Evolutionary conservation across 768 basidiomycete species (phyloP), one percentile per base, ranked within the genome.

Genomic region (Cystofilobasidium macerans): DNA sequence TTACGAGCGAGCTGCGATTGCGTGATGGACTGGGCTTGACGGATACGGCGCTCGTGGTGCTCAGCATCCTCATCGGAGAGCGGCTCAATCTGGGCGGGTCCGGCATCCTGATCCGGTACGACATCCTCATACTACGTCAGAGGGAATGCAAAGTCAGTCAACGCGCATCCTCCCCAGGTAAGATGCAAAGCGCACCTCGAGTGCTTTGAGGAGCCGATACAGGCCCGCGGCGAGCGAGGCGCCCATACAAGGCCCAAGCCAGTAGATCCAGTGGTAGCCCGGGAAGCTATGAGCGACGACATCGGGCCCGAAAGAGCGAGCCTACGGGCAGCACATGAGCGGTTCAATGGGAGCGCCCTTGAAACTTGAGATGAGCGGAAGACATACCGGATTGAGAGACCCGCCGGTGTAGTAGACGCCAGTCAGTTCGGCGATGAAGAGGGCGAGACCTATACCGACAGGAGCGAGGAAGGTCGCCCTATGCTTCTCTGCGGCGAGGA

Each of bases 381-480:
- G 28, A 30, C 65, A 28, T 35, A 58, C 65, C 12, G 65, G 65
- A 33, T 67, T 67, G 30, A 67, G 54, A 7, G 65, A 67, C 3
- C 57, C 61, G 42, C 48, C 61, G 8, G 48, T 67, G 36, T 38
- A 67, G 35, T 67, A 45, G 32, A 61, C 48, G 7, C 70, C 70
- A 1, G 65, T 32, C 33, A 71, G 47, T 38, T 71, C 63, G 20
- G 64, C 67, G n/a, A 64, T 69, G 66, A 75, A 76, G 11, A 76
- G 69, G 20, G 76, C 72, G 7, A 75, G 72, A 61, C 77, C 78
- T 61, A 79, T 79, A 57, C 78, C 78, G 69, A 79, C 74, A 0
- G 78, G 78, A 14, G 78, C 77, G 35, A 79, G 72, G 71, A 76
- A 78, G 0, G 78, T 78, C 1, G 77, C 78, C 64, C 77, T 77